Conservation (phyloP, 345 rosid species). For the Corymbia maculata region DNA sequence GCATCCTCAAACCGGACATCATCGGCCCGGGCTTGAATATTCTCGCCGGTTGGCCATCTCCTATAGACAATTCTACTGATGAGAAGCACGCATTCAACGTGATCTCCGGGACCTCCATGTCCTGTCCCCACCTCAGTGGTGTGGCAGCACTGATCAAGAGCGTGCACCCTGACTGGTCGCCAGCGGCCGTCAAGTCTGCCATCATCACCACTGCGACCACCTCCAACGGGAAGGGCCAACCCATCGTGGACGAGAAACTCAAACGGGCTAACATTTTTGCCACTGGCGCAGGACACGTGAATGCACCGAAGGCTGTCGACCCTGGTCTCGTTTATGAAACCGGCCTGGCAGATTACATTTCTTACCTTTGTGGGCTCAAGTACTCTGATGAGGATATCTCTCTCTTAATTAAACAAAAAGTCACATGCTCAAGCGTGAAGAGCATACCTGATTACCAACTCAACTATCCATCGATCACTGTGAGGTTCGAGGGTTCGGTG, state of each 20-base stretch:
- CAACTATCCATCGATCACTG: slow-evolving; percentile 9
- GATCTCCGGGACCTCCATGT: slow-evolving; percentile 37
- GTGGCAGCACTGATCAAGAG: slow-evolving; percentile 33
- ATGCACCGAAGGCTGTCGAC: slow-evolving; percentile 40
- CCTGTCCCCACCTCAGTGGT: slow-evolving; percentile 46
- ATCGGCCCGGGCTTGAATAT: slow-evolving; percentile 28
- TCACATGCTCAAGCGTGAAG: slow-evolving; percentile 4
- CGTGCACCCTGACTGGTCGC: slow-evolving; percentile 33
- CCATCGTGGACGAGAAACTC: slow-evolving; percentile 31
- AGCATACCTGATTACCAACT: slow-evolving; percentile 12
- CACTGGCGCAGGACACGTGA: slow-evolving; percentile 54
- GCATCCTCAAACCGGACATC: slow-evolving; percentile 41
- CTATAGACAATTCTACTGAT: slow-evolving; percentile 4
- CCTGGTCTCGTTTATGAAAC: slow-evolving; percentile 63
- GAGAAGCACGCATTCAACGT: slow-evolving; percentile 17
- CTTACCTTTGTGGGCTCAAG: slow-evolving; percentile 28
- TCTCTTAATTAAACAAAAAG: background rate
- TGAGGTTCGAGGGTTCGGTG: background rate
- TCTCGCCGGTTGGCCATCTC: slow-evolving; percentile 24
- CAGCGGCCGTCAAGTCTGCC: slow-evolving; percentile 40
- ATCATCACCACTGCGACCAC: slow-evolving; percentile 29
- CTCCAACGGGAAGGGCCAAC: slow-evolving; percentile 12
- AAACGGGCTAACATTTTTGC: slow-evolving; percentile 42
- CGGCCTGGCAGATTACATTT: slow-evolving; percentile 27
- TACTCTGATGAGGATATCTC: slow-evolving; percentile 2